A percentile compares a stretch with the other conserved stretches of the same genome.
Evolutionary conservation across 495 filamentous ascomycete genomes (phyloP).

Genomic region (Peziza echinospora): DNA sequence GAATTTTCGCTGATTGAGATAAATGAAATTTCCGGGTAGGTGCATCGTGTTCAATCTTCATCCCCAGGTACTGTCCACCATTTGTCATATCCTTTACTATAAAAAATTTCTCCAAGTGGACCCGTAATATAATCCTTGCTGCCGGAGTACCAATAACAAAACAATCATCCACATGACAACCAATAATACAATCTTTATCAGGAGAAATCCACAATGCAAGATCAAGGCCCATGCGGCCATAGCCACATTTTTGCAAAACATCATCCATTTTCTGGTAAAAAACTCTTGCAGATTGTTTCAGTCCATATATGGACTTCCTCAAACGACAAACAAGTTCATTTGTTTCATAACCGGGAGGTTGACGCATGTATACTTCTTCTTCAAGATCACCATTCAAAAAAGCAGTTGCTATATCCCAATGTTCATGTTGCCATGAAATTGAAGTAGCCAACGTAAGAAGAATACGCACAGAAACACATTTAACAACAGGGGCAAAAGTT

Average conservation of each 20-base stretch:
- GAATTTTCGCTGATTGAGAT: not conserved
- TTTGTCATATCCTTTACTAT: not conserved
- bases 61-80: not conserved
- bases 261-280: not conserved
- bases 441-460: not conserved
- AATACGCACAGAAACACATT: not conserved
- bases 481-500: not conserved
- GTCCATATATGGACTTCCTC: not conserved
- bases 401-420: slow-evolving; percentile 1
- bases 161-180: not conserved
- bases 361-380: not conserved
- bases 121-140: not conserved
- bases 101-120: not conserved
- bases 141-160: not conserved
- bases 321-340: not conserved
- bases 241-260: not conserved
- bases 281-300: not conserved
- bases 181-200: not conserved
- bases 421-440: not conserved
- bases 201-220: not conserved
- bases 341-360: not conserved
- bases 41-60: not conserved
- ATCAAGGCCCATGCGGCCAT: not conserved
- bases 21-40: not conserved
- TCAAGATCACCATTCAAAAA: not conserved